phyloP scores from a whole-genome alignment of 2,329 filamentous ascomycete species.

The Stemphylium beticola region DNA sequence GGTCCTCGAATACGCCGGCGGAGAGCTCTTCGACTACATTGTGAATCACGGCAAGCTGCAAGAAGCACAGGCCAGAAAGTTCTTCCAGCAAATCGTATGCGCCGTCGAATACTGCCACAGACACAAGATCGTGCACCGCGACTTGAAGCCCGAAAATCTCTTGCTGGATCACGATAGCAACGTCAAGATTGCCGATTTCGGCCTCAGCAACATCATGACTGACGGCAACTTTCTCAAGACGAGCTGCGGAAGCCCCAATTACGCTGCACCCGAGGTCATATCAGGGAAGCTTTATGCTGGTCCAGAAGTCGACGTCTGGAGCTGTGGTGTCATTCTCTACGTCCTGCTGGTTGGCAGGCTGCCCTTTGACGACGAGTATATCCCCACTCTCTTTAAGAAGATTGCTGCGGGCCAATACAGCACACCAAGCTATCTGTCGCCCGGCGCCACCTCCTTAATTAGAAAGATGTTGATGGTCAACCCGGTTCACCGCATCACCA shows the following conservation, averaged over 20 bases:
- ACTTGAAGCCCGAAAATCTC: constrained; percentile 96
- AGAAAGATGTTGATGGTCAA: constrained; percentile 95
- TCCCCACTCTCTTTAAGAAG: constrained; percentile 96
- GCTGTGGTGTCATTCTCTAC: constrained; percentile 84
- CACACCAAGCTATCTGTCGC: constrained; percentile 88
- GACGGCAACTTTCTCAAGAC: constrained; percentile 99
- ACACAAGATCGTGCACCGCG: constrained; percentile 98
- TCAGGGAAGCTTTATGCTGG: constrained; percentile 97
- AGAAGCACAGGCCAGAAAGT: constrained; percentile 90
- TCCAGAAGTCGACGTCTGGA: constrained; percentile 98
- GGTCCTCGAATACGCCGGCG: constrained; percentile 97
- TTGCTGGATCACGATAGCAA: constrained; percentile 94
- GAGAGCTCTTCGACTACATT: constrained; percentile 97
- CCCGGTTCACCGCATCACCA: constrained; percentile 90
- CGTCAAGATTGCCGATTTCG: constrained; percentile 99
- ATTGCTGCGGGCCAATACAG: constrained; percentile 94
- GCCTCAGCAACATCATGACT: constrained; percentile 99
- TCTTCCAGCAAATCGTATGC: constrained; percentile 99
- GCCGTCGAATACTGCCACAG: constrained; percentile 98
- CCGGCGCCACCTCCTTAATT: constrained; percentile 81
- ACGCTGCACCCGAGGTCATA: constrained; percentile 96
- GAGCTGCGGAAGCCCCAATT: constrained; percentile 97
- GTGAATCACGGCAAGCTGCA: constrained; percentile 91
- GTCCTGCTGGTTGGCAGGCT: constrained; percentile 71
- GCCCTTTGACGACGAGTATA: constrained; percentile 98